Conservation (phyloP, 2,329 filamentous ascomycete species). For the Cladosporium sphaerospermum region DNA sequence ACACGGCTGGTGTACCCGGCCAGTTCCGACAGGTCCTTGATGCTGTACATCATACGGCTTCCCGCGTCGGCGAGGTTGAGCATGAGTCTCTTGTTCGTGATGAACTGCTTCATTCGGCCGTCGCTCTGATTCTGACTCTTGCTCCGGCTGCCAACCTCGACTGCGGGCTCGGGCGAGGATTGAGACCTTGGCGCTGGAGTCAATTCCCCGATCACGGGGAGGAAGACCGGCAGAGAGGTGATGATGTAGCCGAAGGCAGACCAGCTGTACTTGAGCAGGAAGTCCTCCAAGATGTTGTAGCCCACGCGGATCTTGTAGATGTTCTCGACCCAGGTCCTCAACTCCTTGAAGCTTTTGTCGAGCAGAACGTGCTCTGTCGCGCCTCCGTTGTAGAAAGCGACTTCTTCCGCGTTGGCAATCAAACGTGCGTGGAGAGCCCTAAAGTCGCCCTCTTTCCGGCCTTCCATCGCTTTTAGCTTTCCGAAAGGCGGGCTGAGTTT, state of each 20-base stretch:
- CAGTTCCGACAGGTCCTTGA: slow-evolving; percentile 94
- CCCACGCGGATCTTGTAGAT: slow-evolving; percentile 97
- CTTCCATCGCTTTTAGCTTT: slow-evolving; percentile 93
- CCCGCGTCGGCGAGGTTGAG: slow-evolving; percentile 92
- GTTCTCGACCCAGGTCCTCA: slow-evolving; percentile 95
- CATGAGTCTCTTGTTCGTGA: slow-evolving; percentile 98
- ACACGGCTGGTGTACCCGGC: slow-evolving; percentile 94
- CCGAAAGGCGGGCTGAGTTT: slow-evolving; percentile 91
- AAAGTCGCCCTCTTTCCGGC: slow-evolving; percentile 91
- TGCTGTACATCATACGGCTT: slow-evolving; percentile 98
- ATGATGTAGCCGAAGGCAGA: slow-evolving; percentile 94
- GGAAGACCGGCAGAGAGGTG: slow-evolving; percentile 85
- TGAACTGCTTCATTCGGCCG: slow-evolving; percentile 94
- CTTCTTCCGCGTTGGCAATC: slow-evolving; percentile 94
- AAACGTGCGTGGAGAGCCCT: slow-evolving; percentile 82
- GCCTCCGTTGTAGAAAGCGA: slow-evolving; percentile 94
- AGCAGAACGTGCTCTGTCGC: slow-evolving; percentile 92
- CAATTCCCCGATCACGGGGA: slow-evolving; percentile 87
- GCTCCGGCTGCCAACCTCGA: not conserved
- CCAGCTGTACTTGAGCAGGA: slow-evolving; percentile 97
- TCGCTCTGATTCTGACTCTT: slow-evolving; percentile 31
- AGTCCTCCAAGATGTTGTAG: slow-evolving; percentile 98
- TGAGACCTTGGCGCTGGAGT: slow-evolving; percentile 38
- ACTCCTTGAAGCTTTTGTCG: slow-evolving; percentile 82
- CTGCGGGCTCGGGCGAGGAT: slow-evolving; percentile 16